Percentiles rank a stretch among this genome's conserved stretches.
Conservation (phyloP, 2,329 filamentous ascomycete species). For the Colletotrichum tanaceti region DNA sequence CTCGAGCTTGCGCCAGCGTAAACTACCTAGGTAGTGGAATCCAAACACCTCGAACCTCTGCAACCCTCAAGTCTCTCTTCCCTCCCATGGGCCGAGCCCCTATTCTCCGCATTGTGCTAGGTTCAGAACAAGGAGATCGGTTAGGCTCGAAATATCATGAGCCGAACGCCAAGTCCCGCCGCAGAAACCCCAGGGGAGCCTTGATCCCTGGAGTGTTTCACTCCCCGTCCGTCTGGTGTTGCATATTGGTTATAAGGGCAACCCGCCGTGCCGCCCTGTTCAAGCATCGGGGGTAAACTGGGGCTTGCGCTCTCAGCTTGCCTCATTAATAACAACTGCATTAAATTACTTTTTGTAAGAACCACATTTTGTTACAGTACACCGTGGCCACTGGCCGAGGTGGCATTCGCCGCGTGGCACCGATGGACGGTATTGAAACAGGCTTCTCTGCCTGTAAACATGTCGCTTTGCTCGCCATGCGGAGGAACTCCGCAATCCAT, state of each 20-base stretch:
- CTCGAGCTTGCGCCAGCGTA: conserved; percentile 15
- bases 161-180: conserved; percentile 11
- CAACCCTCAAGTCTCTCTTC: not conserved
- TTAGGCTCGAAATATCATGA: conserved; percentile 7
- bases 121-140: conserved; percentile 1
- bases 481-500: not conserved
- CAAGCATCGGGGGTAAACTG: not conserved
- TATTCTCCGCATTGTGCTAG: conserved; percentile 4
- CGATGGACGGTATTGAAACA: too few species aligned
- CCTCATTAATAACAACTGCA: not conserved
- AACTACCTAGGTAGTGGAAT: conserved; percentile 7
- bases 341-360: not conserved
- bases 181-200: conserved; percentile 19
- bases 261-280: too few species aligned
- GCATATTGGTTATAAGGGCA: conserved; percentile 5
- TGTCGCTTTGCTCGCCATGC: conserved; percentile 6
- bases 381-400: too few species aligned
- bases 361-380: not conserved
- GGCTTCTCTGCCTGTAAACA: not conserved
- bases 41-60: conserved; percentile 4
- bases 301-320: not conserved
- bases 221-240: not conserved
- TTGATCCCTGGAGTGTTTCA: conserved; percentile 30
- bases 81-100: not conserved
- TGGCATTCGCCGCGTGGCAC: not conserved